phyloP scores from a whole-genome alignment of 305 asterid genomes.

The Solanum aculeatissimum region DNA sequence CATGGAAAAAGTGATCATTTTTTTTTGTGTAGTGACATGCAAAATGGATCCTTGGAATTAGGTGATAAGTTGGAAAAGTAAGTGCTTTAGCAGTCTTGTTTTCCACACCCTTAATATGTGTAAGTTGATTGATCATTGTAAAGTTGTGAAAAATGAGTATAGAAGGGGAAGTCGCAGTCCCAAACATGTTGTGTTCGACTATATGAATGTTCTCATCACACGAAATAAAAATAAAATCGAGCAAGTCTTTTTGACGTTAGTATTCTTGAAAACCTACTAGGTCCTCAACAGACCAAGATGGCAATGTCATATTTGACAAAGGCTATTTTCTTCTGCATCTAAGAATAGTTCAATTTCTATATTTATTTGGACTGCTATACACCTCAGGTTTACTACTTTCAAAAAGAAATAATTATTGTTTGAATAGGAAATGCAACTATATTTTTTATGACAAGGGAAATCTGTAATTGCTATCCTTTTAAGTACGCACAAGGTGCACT shows the following conservation, averaged over 20 bases:
- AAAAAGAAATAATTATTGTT: too few relatives aligned
- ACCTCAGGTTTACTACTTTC: too few relatives aligned
- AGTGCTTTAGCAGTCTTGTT: not conserved
- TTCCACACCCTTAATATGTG: not conserved
- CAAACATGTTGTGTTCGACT: not conserved
- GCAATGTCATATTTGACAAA: constrained; percentile 29
- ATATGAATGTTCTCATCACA: not conserved
- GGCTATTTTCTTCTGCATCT: not conserved
- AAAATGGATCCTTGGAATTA: constrained; percentile 4
- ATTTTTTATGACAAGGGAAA: too few relatives aligned
- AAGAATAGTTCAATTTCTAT: too few relatives aligned
- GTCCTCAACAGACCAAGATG: constrained; percentile 72
- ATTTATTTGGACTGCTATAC: too few relatives aligned
- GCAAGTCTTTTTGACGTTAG: constrained; percentile 34
- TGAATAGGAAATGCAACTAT: too few relatives aligned
- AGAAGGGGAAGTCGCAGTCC: not conserved
- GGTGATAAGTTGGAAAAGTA: constrained; percentile 7
- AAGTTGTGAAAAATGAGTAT: not conserved
- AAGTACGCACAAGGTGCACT: too few relatives aligned
- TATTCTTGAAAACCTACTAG: constrained; percentile 55
- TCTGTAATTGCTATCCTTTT: too few relatives aligned
- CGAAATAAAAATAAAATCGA: not conserved
- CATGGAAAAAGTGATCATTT: not conserved
- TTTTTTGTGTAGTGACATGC: not conserved
- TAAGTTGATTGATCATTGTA: not conserved